Conservation (phyloP, 352 stramenopile species). For the Phytophthora pini region DNA sequence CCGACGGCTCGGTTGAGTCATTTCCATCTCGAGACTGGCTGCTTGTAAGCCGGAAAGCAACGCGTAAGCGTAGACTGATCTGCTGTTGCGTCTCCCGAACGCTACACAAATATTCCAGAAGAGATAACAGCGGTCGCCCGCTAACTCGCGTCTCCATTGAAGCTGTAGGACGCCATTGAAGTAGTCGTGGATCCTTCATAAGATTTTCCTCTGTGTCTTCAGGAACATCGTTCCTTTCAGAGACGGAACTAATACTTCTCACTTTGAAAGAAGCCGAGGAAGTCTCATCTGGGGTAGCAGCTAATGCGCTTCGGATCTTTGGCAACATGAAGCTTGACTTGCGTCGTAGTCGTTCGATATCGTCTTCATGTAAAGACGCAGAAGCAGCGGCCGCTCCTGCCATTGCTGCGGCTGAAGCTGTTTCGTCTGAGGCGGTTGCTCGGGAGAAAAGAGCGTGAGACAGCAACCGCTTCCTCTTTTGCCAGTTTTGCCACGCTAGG, state of each 20-base stretch:
- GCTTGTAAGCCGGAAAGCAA: constrained; percentile 57
- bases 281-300: constrained; percentile 4
- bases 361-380: constrained; percentile 26
- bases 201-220: constrained; percentile 42
- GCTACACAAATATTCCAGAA: constrained; percentile 64
- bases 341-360: constrained; percentile 35
- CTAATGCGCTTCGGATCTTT: constrained; percentile 37
- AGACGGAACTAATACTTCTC: constrained; percentile 18
- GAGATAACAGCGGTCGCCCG: constrained; percentile 43
- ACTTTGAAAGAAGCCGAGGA: constrained; percentile 6
- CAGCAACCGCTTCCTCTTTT: constrained; percentile 66
- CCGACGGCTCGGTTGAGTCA: not conserved
- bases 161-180: constrained; percentile 67
- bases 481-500: constrained; percentile 87
- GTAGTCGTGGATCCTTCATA: constrained; percentile 38
- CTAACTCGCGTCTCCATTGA: constrained; percentile 39
- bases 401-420: constrained; percentile 25
- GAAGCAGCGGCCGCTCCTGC: constrained; percentile 26
- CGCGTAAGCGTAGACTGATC: constrained; percentile 55
- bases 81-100: constrained; percentile 56
- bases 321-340: constrained; percentile 60
- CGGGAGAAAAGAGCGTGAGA: constrained; percentile 46
- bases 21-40: constrained; percentile 1
- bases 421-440: constrained; percentile 15
- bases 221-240: constrained; percentile 12